These are phyloP conservation scores for Russula emetica DNA, from an alignment of 768 basidiomycete species.

Conservation along the genomic window DNA sequence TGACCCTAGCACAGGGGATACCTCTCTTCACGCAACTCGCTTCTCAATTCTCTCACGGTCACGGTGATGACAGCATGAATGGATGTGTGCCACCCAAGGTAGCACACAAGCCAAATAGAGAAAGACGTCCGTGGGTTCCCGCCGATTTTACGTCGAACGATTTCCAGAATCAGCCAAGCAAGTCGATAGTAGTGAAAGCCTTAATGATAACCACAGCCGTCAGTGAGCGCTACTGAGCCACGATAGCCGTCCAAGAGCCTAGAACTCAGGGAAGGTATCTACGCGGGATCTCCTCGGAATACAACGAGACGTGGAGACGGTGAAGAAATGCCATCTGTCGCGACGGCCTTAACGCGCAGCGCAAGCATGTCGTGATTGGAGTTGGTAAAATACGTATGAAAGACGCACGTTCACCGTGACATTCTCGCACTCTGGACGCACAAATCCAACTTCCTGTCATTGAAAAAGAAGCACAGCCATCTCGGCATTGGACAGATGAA, in stretches of 20 bases:
- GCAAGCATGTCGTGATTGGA: background rate
- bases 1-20: background rate
- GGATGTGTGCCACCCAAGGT: background rate
- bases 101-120: background rate
- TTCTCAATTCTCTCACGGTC: slow-evolving; percentile 22
- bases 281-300: background rate
- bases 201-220: background rate
- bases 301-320: background rate
- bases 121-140: background rate
- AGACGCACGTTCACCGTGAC: background rate
- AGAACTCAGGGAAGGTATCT: background rate
- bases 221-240: no score
- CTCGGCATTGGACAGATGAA: background rate
- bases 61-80: slow-evolving; percentile 23
- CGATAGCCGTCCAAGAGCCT: background rate
- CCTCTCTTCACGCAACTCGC: slow-evolving; percentile 3
- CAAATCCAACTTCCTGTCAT: background rate
- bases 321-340: background rate
- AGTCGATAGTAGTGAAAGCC: background rate
- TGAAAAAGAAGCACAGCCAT: background rate
- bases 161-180: background rate
- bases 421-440: background rate
- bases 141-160: slow-evolving; percentile 5
- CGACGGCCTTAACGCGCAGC: background rate
- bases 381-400: background rate